Percentiles rank a stretch among this genome's conserved stretches.
phyloP scores from a whole-genome alignment of 495 filamentous ascomycete genomes.

The Symbiotaphrina buchneri region DNA sequence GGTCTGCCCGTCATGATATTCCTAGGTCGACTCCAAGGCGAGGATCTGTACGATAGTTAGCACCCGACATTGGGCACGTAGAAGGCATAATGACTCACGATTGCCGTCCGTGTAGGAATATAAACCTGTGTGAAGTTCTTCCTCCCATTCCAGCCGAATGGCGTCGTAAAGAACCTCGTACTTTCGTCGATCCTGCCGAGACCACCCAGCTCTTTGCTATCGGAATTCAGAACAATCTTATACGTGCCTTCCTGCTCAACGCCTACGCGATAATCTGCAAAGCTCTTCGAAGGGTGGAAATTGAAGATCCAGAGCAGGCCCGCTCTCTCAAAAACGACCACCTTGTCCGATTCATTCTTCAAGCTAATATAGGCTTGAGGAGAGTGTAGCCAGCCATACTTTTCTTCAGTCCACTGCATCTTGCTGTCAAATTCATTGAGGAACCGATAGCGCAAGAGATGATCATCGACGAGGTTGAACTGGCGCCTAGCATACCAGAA shows the following conservation, averaged over 20 bases:
- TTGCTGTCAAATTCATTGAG: constrained; percentile 85
- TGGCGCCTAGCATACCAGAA: constrained; percentile 95
- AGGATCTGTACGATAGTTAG: constrained; percentile 18
- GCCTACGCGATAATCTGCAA: constrained; percentile 79
- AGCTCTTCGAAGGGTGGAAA: constrained; percentile 75
- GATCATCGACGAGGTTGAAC: constrained; percentile 79
- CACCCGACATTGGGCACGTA: too few relatives aligned
- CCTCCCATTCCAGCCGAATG: constrained; percentile 69
- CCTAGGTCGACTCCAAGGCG: constrained; percentile 25
- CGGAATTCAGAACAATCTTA: constrained; percentile 65
- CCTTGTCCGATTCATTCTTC: constrained; percentile 88
- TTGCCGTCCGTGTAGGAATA: constrained; percentile 60
- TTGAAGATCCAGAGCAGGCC: constrained; percentile 91
- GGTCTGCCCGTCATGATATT: too few relatives aligned
- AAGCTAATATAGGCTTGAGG: constrained; percentile 77
- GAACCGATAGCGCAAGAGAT: constrained; percentile 67
- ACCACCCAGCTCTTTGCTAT: constrained; percentile 58
- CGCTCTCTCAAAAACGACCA: constrained; percentile 85
- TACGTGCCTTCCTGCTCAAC: constrained; percentile 73
- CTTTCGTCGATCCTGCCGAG: constrained; percentile 49
- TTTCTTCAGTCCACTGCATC: constrained; percentile 71
- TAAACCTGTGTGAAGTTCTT: constrained; percentile 87
- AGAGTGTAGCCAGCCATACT: constrained; percentile 82
- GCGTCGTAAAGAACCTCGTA: constrained; percentile 77
- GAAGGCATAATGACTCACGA: constrained; percentile 34